These are phyloP conservation scores for Linaria vulgaris DNA, from an alignment of 257 asterid species.

Conservation along the genomic window DNA sequence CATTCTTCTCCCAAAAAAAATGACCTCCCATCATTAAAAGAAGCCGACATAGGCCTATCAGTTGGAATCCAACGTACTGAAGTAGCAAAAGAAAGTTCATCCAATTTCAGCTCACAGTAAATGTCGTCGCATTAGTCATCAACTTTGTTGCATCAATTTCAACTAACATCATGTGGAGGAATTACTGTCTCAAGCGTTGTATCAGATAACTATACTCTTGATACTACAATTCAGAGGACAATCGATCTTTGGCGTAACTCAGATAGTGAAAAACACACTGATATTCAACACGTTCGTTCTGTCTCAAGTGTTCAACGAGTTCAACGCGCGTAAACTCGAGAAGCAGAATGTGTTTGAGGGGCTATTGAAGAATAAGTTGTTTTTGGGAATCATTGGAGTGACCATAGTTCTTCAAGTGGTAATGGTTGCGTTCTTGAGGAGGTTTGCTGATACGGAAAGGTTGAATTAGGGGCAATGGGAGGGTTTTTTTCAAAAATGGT, in stretches of 20 bases:
- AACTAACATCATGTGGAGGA: too few relatives aligned
- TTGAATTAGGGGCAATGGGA: not conserved
- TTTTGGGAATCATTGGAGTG: not conserved
- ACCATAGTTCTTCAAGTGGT: not conserved
- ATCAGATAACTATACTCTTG: too few relatives aligned
- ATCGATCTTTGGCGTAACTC: not conserved
- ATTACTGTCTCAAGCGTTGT: too few relatives aligned
- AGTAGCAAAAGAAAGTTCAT: constrained; percentile 59
- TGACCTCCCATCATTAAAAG: constrained; percentile 71
- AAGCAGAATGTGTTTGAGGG: not conserved
- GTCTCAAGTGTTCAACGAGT: not conserved
- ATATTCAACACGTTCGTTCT: not conserved
- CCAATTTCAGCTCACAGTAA: constrained; percentile 45
- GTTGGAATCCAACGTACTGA: constrained; percentile 76
- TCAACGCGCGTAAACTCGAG: not conserved
- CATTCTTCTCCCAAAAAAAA: too few relatives aligned
- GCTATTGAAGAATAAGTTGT: not conserved
- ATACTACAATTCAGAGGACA: not conserved
- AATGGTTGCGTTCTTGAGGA: not conserved
- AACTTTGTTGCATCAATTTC: constrained; percentile 36
- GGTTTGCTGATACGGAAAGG: not conserved
- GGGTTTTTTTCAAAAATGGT: too few relatives aligned
- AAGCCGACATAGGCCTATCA: constrained; percentile 69
- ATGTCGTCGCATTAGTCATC: constrained; percentile 39
- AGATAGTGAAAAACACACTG: not conserved